Evolutionary conservation across 2,329 filamentous ascomycete genomes (phyloP), one percentile per base, ranked within the genome.

Genomic region (Annulohypoxylon truncatum): DNA sequence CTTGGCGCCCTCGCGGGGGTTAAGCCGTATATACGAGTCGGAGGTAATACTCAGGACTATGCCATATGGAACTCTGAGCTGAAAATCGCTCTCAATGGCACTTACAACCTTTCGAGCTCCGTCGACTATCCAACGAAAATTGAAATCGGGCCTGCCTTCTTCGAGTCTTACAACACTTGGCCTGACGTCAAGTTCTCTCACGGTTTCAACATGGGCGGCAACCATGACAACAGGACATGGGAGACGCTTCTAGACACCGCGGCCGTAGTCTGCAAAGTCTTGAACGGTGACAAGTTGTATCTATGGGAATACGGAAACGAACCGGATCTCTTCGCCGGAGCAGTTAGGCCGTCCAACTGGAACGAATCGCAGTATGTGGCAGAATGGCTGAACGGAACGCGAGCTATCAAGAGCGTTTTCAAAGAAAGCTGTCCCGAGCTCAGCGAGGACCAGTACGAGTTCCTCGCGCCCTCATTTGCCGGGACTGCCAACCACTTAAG

Each of bases 41-140:
- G 89, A 2, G 89, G 88, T n/a, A 90, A 90, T 71, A 90, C 88
- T 0, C 88, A 90, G 76, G 88, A 90, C 77, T 89, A 85, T 68
- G 86, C 87, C 4, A 79, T 90, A 35, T 90, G 87, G 75, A 83
- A 90, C 67, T 77, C 82, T 1, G 82, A 81, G 3, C 82, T 88
- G 4, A 74, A 80, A 0, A 78, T 79, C 5, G 84, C 84, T 4
- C 78, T 85, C 8, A 81, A 87, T 52, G 87, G 87, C 28, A 86
- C 82, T 1, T 78, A 84, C 54, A 80, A 88, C 59, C 79, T 80
- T 0, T 73, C 76, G 0, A 79, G 82, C 20, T 87, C 87, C 0
- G 65, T 76, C 0, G 87, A 90, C 75, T 90, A 90, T 67, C 88
- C 88, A 1, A 87, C 84, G 3, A 88, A 82, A 4, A 80, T 90